These are phyloP conservation scores for Botryosphaeria dothidea DNA, from an alignment of 2,329 filamentous ascomycete genomes.

Conservation along the genomic window DNA sequence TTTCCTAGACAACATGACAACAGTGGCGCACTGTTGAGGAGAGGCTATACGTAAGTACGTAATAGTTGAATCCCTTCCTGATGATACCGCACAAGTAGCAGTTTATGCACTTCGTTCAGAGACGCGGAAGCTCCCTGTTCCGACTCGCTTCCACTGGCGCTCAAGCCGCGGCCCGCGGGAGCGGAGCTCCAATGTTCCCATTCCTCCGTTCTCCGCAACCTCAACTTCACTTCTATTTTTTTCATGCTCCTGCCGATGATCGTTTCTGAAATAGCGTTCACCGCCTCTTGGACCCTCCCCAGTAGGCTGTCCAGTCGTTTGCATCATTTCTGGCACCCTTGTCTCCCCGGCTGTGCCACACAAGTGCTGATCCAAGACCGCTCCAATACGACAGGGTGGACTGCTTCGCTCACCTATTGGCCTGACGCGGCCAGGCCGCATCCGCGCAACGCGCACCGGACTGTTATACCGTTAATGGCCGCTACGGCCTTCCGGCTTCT, in stretches of 20 bases:
- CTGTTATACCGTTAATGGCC: neutral
- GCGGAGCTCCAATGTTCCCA: neutral
- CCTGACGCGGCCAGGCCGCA: slow-evolving; percentile 6
- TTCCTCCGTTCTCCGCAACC: neutral
- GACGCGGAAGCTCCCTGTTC: no score
- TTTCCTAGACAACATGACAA: no score
- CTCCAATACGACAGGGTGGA: neutral
- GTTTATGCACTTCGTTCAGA: no score
- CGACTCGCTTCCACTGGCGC: neutral
- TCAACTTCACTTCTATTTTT: neutral
- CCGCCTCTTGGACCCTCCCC: neutral
- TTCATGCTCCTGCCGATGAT: neutral
- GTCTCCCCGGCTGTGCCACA: neutral
- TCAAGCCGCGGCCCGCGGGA: no score
- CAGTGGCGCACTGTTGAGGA: no score
- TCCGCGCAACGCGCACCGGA: neutral
- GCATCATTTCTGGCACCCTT: neutral
- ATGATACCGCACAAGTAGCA: no score
- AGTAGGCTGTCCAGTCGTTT: neutral
- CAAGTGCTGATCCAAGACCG: neutral
- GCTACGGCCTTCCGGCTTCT: neutral
- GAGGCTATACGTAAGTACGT: no score
- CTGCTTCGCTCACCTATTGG: neutral
- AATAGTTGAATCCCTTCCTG: no score
- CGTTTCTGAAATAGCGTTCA: neutral